Evolutionary conservation across 2,329 filamentous ascomycete genomes (phyloP), one percentile per base, ranked within the genome.

Genomic region (Ophioceras dolichostomum): DNA sequence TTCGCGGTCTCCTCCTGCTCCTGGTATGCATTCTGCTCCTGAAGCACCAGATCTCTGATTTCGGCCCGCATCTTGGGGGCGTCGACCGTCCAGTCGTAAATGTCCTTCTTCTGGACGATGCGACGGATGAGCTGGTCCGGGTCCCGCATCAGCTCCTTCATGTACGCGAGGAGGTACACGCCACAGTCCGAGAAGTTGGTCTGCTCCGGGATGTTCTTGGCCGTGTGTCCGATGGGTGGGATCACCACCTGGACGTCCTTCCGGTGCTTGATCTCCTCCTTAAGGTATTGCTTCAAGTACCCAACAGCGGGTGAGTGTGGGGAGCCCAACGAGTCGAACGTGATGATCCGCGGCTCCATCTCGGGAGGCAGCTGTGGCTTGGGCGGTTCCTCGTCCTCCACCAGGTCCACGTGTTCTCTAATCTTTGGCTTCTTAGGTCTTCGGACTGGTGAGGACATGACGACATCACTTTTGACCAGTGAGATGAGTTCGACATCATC

Each of bases 121-220:
- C 73, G 78, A 16, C 61, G 60, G 13, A 83, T 66, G 45, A 93
- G 91, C 1, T 53, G 56, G 43, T 84, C 75, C 0, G 89, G 89
- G 41, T 85, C 62, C 37, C 75, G 67, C 13, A 93, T 68, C 44
- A 98, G 94, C 44, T 83, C 77, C 45, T 86, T 73, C 37, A 94
- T 67, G 50, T 96, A 98, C 3, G 79, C 82, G 4, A 95, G 63
- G 3, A 96, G 63, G 48, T 83, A 98, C 0, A 95, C 63, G 8
- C 91, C 91, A 50, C 91, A 98, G 53, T 98, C 91, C 43, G 75
- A 88, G 47, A 71, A 83, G 51, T 98, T 96, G 34, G 74, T 61
- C 55, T 98, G 91, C 42, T 72, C 61, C 0, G 91, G 89, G 12
- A 95, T 79, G 7, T 70, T 67, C 41, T 73, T 81, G 4, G 83